These are phyloP conservation scores for Golubevia pallescens DNA, from an alignment of 1,284 basidiomycete genomes.

Conservation along the genomic window DNA sequence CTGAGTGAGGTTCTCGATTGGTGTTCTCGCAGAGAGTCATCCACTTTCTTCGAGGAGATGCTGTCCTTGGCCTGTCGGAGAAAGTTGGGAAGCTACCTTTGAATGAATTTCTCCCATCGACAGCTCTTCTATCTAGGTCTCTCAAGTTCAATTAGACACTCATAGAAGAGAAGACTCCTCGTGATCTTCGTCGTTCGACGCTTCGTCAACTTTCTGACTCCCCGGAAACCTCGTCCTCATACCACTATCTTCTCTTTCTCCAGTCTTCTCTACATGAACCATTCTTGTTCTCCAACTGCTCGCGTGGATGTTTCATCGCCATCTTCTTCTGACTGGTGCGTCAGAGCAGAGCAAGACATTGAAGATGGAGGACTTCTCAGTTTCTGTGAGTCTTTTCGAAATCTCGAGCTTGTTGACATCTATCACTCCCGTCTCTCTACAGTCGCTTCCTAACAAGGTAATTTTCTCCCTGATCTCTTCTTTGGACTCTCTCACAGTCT, in stretches of 20 bases:
- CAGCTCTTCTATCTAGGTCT: background rate
- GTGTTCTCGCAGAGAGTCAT: too few relatives aligned
- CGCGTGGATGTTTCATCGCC: constrained; percentile 26
- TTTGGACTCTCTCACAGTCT: constrained; percentile 25
- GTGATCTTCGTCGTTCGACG: background rate
- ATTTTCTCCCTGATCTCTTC: background rate
- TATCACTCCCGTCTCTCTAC: background rate
- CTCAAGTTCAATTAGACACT: too few relatives aligned
- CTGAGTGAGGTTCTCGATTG: too few relatives aligned
- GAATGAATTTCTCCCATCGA: background rate
- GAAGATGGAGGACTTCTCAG: constrained; percentile 39
- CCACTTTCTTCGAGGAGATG: too few relatives aligned
- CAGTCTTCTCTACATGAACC: constrained; percentile 57
- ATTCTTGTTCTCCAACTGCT: constrained; percentile 51
- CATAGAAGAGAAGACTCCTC: background rate
- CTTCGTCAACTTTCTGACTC: background rate
- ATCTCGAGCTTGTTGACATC: background rate
- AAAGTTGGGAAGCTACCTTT: background rate
- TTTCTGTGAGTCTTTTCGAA: constrained; percentile 39
- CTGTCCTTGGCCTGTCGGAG: too few relatives aligned
- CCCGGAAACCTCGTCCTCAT: background rate
- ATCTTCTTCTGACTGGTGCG: constrained; percentile 1
- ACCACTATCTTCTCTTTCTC: background rate
- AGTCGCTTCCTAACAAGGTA: background rate
- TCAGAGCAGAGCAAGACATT: constrained; percentile 37